These are phyloP conservation scores for Myxozyma neglecta DNA, from an alignment of 805 yeast species.

Conservation along the genomic window DNA sequence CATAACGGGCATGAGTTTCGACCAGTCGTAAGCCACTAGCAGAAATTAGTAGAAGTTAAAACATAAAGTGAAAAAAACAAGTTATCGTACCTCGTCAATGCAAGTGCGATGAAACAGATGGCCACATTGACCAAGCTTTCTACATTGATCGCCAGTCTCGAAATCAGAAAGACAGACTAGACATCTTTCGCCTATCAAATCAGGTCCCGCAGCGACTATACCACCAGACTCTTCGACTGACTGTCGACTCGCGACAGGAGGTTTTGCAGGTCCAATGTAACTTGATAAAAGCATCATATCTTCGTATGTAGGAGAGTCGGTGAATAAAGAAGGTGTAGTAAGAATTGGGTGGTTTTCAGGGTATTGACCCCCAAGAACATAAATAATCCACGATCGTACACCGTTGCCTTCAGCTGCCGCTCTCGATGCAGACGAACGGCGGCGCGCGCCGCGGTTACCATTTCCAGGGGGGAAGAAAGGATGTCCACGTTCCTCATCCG, in stretches of 20 bases:
- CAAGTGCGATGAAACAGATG: slow-evolving; percentile 58
- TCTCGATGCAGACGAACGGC: background rate
- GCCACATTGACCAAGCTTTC: slow-evolving; percentile 48
- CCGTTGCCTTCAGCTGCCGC: background rate
- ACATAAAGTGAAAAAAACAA: background rate
- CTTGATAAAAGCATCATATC: slow-evolving; percentile 51
- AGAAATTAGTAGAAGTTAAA: background rate
- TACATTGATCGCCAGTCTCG: slow-evolving; percentile 48
- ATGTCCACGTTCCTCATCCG: slow-evolving; percentile 6
- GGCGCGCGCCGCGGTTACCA: background rate
- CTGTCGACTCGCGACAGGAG: slow-evolving; percentile 46
- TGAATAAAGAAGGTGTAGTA: slow-evolving; percentile 49
- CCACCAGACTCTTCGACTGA: slow-evolving; percentile 48
- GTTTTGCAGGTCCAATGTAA: slow-evolving; percentile 50
- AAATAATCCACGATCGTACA: slow-evolving; percentile 58
- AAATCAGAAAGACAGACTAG: slow-evolving; percentile 56
- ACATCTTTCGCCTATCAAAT: slow-evolving; percentile 44
- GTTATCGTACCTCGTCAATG: slow-evolving; percentile 46
- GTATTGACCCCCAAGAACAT: slow-evolving; percentile 60
- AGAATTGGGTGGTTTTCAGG: slow-evolving; percentile 51
- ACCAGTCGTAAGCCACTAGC: slow-evolving; percentile 45
- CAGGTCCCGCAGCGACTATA: slow-evolving; percentile 31
- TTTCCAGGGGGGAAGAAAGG: background rate
- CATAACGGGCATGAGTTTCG: slow-evolving; percentile 52
- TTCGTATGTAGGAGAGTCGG: slow-evolving; percentile 53